phyloP scores from a whole-genome alignment of 2,329 filamentous ascomycete genomes.

The Pestalotiopsis sp. region DNA sequence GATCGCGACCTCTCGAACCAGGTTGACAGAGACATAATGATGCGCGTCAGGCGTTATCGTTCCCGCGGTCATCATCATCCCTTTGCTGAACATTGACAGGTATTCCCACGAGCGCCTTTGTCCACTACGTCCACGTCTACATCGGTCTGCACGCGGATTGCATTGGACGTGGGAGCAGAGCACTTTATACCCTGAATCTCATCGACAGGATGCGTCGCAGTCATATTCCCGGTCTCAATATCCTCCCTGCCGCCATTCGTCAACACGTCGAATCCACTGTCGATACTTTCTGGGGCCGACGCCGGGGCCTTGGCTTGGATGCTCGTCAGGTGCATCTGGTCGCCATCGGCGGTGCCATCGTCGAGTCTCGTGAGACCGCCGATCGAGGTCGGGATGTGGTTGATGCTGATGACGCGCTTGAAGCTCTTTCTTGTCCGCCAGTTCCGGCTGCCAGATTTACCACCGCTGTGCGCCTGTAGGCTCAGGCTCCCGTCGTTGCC shows the following conservation, averaged over 20 bases:
- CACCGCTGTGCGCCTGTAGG: constrained; percentile 13
- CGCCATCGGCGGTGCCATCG: not conserved
- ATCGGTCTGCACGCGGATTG: not conserved
- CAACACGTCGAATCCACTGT: not conserved
- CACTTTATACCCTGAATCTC: not conserved
- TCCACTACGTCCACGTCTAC: not conserved
- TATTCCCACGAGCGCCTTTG: not conserved
- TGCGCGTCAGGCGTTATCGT: too few species aligned
- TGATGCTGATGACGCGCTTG: constrained; percentile 22
- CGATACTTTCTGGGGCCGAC: not conserved
- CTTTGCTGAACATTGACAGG: too few species aligned
- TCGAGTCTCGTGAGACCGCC: not conserved
- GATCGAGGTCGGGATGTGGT: constrained; percentile 14
- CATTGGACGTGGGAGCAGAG: not conserved
- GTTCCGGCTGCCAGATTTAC: constrained; percentile 18
- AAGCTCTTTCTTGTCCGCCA: constrained; percentile 18
- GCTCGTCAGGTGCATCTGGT: not conserved
- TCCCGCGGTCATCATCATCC: too few species aligned
- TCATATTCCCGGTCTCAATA: not conserved
- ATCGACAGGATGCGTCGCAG: not conserved
- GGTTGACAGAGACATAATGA: too few species aligned
- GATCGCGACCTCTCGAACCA: too few species aligned
- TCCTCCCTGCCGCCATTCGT: not conserved
- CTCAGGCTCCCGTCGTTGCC: not conserved
- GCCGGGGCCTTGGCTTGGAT: not conserved